phyloP scores from a whole-genome alignment of 345 rosid genomes.

The Brassica napus region Da-Ae NC_063452.1:21573501-21574000 shows the following conservation, averaged over 20 bases:
- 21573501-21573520: background rate
- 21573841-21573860: background rate
- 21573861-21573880: background rate
- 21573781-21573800: background rate
- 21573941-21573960: background rate
- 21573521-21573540: background rate
- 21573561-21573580: background rate
- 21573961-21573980: background rate
- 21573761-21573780: background rate
- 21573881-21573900: background rate
- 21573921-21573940: background rate
- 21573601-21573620: conserved; percentile 45
- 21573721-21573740: background rate
- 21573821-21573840: background rate
- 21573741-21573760: background rate
- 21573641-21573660: conserved; percentile 20
- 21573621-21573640: conserved; percentile 25
- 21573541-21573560: conserved; percentile 29
- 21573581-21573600: conserved; percentile 17
- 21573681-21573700: conserved; percentile 38
- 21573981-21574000: background rate
- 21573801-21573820: background rate
- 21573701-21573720: conserved; percentile 12
- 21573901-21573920: background rate
- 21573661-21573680: conserved; percentile 46